A percentile compares a stretch with the other conserved stretches of the same genome.
phyloP scores from a whole-genome alignment of 2,329 filamentous ascomycete genomes.

The Samsoniella hepiali region DNA sequence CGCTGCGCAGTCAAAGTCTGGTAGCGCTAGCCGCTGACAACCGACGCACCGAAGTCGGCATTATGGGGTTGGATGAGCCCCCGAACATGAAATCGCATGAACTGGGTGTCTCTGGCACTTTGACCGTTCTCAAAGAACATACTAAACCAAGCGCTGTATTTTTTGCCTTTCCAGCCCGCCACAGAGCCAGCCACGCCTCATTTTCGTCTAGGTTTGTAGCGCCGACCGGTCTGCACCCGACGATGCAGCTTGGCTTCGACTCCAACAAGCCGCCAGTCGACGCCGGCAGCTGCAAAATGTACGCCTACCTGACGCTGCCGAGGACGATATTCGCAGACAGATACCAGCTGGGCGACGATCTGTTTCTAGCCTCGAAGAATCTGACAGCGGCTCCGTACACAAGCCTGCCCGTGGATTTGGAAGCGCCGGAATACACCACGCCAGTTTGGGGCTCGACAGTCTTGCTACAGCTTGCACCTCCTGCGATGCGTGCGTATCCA shows the following conservation, averaged over 20 bases:
- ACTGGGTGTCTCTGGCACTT: slow-evolving; percentile 71
- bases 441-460: slow-evolving; percentile 74
- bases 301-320: slow-evolving; percentile 81
- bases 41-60: slow-evolving; percentile 73
- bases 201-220: slow-evolving; percentile 64
- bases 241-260: slow-evolving; percentile 64
- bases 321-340: slow-evolving; percentile 79
- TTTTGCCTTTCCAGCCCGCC: slow-evolving; percentile 80
- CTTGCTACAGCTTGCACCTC: slow-evolving; percentile 68
- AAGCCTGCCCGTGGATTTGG: slow-evolving; percentile 78
- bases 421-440: slow-evolving; percentile 81
- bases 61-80: slow-evolving; percentile 65
- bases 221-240: slow-evolving; percentile 82
- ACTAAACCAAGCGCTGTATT: slow-evolving; percentile 68
- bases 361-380: slow-evolving; percentile 81
- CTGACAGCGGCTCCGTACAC: slow-evolving; percentile 65
- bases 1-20: slow-evolving; percentile 41
- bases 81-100: slow-evolving; percentile 64
- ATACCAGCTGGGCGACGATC: slow-evolving; percentile 73
- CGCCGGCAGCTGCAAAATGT: slow-evolving; percentile 63
- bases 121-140: slow-evolving; percentile 76
- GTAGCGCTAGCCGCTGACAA: slow-evolving; percentile 38
- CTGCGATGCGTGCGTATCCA: slow-evolving; percentile 33
- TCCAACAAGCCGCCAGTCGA: slow-evolving; percentile 47
- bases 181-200: slow-evolving; percentile 55